Base-by-base conservation (phyloP, 495 filamentous ascomycete species). In the Xylaria acuta region DNA sequence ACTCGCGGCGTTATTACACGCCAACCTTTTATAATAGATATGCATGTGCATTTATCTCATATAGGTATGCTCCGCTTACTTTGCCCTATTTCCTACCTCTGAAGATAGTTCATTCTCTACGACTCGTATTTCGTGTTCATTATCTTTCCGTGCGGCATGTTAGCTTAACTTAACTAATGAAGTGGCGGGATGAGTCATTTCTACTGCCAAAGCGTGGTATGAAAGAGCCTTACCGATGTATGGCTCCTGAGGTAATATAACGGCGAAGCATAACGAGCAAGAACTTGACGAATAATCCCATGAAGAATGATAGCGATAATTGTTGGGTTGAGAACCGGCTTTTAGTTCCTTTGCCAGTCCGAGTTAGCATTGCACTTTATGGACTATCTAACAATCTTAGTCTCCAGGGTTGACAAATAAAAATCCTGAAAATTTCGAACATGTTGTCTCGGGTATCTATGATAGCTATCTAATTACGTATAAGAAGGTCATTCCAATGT, bases 381-480 rank as follows among this genome's bases (percentile, higher is more conserved):
- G n/a, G n/a, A n/a, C 49, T 51, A 27, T 25, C 22, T 12, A 53
- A 27, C 16, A 14, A 53, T 27, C 22, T 53, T 25, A 4, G 11
- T 25, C 49, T 9, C 49, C 22, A 53, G 54, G 53, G 54, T 36
- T 8, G 18, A 36, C 18, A 59, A 32, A 7, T n/a, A 38, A 7
- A 60, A 38, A 60, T 3, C 7, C 16, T 38, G 32, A 38, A 60
- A 25, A 8, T 9, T 38, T n/a, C 34, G 22, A 38, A 32, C 5
- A 22, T 60, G 51, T 11, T 30, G 12, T 45, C 18, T 32, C 3
- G 62, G 62, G 38, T 38, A 53, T 66, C 53, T 38, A 51, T 38
- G 25, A 38, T 3, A 69, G 38, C 4, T 59, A 56, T 32, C 27
- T 60, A 32, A 45, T 62, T 38, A 70, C 40, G 32, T 60, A 71